Conservation (phyloP, 2,329 filamentous ascomycete genomes). For the Eurotiales sp. region DNA sequence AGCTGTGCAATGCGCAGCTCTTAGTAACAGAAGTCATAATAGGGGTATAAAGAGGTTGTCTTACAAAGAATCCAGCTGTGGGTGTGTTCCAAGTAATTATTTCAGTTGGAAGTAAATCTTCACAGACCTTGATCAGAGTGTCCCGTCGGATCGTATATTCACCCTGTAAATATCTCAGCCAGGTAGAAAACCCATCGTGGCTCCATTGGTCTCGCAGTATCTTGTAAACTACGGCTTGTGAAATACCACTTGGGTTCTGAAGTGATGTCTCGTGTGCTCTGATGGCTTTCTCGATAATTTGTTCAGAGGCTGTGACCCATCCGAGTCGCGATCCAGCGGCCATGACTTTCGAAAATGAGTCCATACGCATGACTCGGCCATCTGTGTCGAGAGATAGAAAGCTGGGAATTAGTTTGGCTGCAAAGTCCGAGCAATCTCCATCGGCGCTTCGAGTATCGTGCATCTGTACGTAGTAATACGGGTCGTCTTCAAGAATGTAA, state of each 20-base stretch:
- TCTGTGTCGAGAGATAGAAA: conserved; percentile 78
- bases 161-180: too few species aligned
- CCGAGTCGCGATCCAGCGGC: conserved; percentile 85
- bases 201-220: too few species aligned
- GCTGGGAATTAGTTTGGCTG: conserved; percentile 79
- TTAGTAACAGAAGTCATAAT: too few species aligned
- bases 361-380: conserved; percentile 80
- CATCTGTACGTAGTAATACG: conserved; percentile 50
- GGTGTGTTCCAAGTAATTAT: too few species aligned
- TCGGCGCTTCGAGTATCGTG: neutral
- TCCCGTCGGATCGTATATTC: too few species aligned
- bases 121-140: too few species aligned
- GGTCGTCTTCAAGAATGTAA: conserved; percentile 80
- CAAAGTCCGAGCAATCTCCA: conserved; percentile 62
- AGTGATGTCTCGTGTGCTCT: conserved; percentile 73
- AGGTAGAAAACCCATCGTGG: too few species aligned
- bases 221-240: conserved; percentile 75
- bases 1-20: too few species aligned
- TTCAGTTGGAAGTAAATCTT: too few species aligned
- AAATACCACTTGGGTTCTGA: conserved; percentile 74
- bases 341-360: conserved; percentile 91
- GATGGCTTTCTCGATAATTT: conserved; percentile 72
- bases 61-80: too few species aligned
- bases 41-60: too few species aligned
- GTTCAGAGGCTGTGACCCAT: conserved; percentile 79